A percentile compares a stretch with the other conserved stretches of the same genome.
Evolutionary conservation across 805 yeast genomes (phyloP).

Genomic region (Myxozyma geophila): DNA sequence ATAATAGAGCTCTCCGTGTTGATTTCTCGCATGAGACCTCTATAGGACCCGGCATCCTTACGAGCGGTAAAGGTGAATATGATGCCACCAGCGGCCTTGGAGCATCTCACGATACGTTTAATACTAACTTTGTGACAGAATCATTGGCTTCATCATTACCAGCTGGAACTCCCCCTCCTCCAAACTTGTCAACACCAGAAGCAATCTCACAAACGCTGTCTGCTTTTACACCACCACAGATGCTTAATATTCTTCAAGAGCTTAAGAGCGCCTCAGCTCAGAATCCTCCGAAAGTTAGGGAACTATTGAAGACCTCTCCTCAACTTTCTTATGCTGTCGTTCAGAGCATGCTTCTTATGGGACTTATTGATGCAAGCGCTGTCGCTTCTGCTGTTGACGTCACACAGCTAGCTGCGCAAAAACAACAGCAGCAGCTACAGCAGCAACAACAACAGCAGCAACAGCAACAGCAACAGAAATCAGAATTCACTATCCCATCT

Average conservation of each 20-base stretch:
- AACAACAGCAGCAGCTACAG: slow-evolving; percentile 36
- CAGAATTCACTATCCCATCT: slow-evolving; percentile 6
- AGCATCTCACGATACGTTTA: slow-evolving; percentile 11
- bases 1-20: slow-evolving; percentile 72
- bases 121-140: slow-evolving; percentile 1
- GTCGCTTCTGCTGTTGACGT: slow-evolving; percentile 39
- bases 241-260: slow-evolving; percentile 58
- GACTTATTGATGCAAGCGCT: slow-evolving; percentile 43
- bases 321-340: slow-evolving; percentile 83
- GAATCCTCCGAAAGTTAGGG: slow-evolving; percentile 62
- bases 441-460: slow-evolving; percentile 3
- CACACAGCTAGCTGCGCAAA: slow-evolving; percentile 25
- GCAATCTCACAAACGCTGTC: slow-evolving; percentile 55
- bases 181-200: slow-evolving; percentile 47
- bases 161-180: slow-evolving; percentile 53
- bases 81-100: background rate
- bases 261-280: slow-evolving; percentile 61
- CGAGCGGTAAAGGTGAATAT: slow-evolving; percentile 11
- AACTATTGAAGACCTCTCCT: slow-evolving; percentile 69
- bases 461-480: slow-evolving; percentile 4
- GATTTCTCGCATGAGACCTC: slow-evolving; percentile 66
- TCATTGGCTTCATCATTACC: slow-evolving; percentile 57
- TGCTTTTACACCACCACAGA: slow-evolving; percentile 53
- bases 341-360: slow-evolving; percentile 61
- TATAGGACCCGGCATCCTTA: slow-evolving; percentile 31